phyloP scores from a whole-genome alignment of 2,329 filamentous ascomycete species.

The Fusarium sp. region DNA sequence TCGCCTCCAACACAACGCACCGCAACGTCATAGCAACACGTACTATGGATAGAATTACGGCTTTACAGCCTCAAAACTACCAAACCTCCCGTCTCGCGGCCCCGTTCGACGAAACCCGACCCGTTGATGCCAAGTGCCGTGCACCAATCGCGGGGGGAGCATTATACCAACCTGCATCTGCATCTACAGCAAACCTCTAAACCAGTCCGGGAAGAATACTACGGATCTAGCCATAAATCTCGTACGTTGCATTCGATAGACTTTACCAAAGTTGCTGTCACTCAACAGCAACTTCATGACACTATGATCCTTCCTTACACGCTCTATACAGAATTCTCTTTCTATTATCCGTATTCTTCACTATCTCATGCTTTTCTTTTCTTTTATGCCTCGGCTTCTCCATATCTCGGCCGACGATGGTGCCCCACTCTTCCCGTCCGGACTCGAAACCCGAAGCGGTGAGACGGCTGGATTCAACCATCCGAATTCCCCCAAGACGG shows the following conservation, averaged over 20 bases:
- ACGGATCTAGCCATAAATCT: neutral
- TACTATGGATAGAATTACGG: neutral
- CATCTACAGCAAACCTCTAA: neutral
- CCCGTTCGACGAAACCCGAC: neutral
- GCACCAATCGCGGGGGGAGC: neutral
- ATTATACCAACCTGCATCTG: neutral
- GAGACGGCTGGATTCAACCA: neutral
- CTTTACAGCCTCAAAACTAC: neutral
- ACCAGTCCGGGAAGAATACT: neutral
- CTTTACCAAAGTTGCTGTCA: neutral
- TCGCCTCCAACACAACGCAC: neutral
- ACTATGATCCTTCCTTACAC: too few species aligned
- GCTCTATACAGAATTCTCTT: too few species aligned
- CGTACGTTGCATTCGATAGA: neutral
- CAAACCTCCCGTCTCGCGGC: neutral
- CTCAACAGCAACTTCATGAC: too few species aligned
- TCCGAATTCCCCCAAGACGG: constrained; percentile 2
- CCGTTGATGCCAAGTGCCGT: neutral
- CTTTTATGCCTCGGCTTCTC: neutral
- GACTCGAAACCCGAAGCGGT: constrained; percentile 4
- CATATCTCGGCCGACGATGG: constrained; percentile 1
- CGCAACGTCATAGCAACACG: constrained; percentile 24
- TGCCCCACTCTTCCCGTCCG: neutral
- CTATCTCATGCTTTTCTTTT: neutral
- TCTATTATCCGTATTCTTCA: too few species aligned